Evolutionary conservation across 2,329 filamentous ascomycete genomes (phyloP), one percentile per base, ranked within the genome.

Genomic region (Phaeosphaeria sp.): DNA sequence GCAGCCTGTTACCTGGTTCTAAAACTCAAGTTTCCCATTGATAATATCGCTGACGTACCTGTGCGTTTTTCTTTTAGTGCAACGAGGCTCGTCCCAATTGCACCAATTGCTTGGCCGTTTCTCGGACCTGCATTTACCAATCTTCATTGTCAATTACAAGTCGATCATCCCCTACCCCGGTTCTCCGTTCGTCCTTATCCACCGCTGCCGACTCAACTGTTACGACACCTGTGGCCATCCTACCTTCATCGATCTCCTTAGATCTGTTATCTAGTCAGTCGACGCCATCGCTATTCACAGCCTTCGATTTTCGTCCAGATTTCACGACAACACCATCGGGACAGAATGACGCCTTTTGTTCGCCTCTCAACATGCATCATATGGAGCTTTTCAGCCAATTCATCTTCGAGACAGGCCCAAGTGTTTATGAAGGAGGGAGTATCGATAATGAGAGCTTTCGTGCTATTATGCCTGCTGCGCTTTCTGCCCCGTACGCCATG

Each of bases 381-480:
- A 58, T 69, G 62, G 59, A 68, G 51, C 33, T 67, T 30, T 39
- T 67, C 41, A 62, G 42, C 42, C 55, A 66, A 20, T 69, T 69
- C 44, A 58, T 68, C 44, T 51, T 63, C 39, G 56, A 68, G 30
- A 58, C 59, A 3, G 41, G 25, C 2, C 49, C 59, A 44, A 62
- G 59, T 36, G 46, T 65, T 11, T 50, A 49, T 13, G 50, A 48
- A 3, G 20, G 30, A 7, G 23, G n/a, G n/a, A 44, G 20, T 3
- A 20, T 54, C 10, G 50, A 63, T n/a, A 9, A 46, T 42, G 51
- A 42, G n/a, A 23, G 55, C 17, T 43, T 56, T 9, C 56, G 57
- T 39, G 36, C 43, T 15, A 50, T 59, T 9, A 64, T 63, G 55
- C 52, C 62, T 25, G 47, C 41, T 25, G 36, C 52, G n/a, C 55